Evolutionary conservation across 1,284 basidiomycete species (phyloP).

Genomic region (Ustilago hordei): DNA sequence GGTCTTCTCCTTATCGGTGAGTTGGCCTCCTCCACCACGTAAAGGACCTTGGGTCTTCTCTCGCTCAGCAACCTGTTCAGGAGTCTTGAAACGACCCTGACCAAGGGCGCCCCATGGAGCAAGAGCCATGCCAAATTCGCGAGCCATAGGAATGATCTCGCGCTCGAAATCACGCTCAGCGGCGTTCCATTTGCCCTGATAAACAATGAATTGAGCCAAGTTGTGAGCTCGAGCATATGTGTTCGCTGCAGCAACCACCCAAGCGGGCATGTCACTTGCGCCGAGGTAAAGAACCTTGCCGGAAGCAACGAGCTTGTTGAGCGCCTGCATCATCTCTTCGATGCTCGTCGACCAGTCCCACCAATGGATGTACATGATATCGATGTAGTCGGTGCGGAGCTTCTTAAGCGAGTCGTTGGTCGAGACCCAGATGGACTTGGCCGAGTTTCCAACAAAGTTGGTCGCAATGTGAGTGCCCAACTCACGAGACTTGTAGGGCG

Average conservation of each 20-base stretch:
- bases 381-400: slow-evolving; percentile 74
- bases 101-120: slow-evolving; percentile 74
- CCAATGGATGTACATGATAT: slow-evolving; percentile 74
- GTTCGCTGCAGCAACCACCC: slow-evolving; percentile 74
- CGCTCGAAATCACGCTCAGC: slow-evolving; percentile 74
- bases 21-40: slow-evolving; percentile 42
- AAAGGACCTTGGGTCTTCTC: slow-evolving; percentile 50
- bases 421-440: slow-evolving; percentile 50
- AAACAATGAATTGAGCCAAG: slow-evolving; percentile 75
- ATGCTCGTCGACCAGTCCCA: slow-evolving; percentile 74
- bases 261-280: slow-evolving; percentile 73
- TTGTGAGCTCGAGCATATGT: slow-evolving; percentile 73
- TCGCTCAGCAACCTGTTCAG: slow-evolving; percentile 48
- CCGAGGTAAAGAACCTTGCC: slow-evolving; percentile 74
- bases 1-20: slow-evolving; percentile 50
- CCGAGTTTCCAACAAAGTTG: slow-evolving; percentile 73
- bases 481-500: slow-evolving; percentile 59
- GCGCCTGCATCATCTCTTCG: slow-evolving; percentile 75
- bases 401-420: slow-evolving; percentile 73
- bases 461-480: slow-evolving; percentile 54
- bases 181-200: slow-evolving; percentile 75
- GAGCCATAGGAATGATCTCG: slow-evolving; percentile 76
- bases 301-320: slow-evolving; percentile 72
- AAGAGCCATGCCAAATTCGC: slow-evolving; percentile 72
- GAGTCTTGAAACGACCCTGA: slow-evolving; percentile 71